These are phyloP conservation scores for Rhododendron ovatum DNA, from an alignment of 148 eudicot genomes.

Conservation along the genomic window DNA sequence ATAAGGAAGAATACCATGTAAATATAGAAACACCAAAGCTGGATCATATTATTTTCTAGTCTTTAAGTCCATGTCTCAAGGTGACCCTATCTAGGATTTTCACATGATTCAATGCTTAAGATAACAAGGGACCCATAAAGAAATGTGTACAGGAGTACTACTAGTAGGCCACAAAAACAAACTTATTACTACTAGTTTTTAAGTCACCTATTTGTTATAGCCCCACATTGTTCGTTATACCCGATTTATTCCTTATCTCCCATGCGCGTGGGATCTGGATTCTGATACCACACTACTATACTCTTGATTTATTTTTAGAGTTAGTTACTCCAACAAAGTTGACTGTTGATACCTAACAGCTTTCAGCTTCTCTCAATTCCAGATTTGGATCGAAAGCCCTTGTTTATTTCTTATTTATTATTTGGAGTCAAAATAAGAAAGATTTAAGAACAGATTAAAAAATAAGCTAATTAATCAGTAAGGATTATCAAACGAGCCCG, in stretches of 20 bases:
- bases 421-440: neutral
- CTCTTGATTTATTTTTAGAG: neutral
- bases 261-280: neutral
- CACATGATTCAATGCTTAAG: neutral
- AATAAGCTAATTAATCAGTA: too few relatives aligned
- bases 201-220: neutral
- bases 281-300: neutral
- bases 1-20: neutral
- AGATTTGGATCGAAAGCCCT: neutral
- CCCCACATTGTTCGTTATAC: neutral
- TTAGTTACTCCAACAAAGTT: neutral
- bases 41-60: neutral
- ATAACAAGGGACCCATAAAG: neutral
- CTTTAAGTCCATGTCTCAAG: neutral
- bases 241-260: neutral
- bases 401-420: neutral
- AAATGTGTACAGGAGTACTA: neutral
- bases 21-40: neutral
- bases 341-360: neutral
- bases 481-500: neutral
- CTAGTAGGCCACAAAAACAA: neutral
- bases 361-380: too few relatives aligned
- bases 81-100: neutral
- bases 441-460: neutral
- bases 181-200: neutral